These are phyloP conservation scores for Aspergillus panamensis DNA, from an alignment of 495 filamentous ascomycete genomes.

Conservation along the genomic window DNA sequence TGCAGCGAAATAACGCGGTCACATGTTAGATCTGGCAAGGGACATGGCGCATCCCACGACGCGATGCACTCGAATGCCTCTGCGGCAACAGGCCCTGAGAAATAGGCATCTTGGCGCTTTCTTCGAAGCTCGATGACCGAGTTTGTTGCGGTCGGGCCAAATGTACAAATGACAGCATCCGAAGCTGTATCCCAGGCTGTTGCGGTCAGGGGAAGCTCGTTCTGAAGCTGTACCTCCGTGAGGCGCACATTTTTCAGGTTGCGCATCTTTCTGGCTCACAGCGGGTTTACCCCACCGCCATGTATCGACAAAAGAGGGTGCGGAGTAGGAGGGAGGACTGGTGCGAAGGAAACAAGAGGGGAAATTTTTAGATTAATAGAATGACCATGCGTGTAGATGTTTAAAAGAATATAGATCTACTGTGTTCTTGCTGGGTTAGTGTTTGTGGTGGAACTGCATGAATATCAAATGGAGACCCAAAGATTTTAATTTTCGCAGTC, in stretches of 20 bases:
- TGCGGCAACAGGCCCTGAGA: slow-evolving; percentile 34
- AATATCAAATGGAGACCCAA: slow-evolving; percentile 31
- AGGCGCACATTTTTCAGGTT: slow-evolving; percentile 72
- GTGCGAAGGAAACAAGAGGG: slow-evolving; percentile 12
- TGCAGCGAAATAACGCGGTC: slow-evolving; percentile 76
- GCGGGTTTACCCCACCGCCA: slow-evolving; percentile 43
- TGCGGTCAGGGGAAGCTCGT: slow-evolving; percentile 60
- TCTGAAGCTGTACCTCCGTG: slow-evolving; percentile 52
- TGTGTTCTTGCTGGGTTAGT: background rate
- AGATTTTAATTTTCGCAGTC: slow-evolving; percentile 46
- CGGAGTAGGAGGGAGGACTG: slow-evolving; percentile 3
- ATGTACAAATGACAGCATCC: slow-evolving; percentile 68
- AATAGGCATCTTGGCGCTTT: slow-evolving; percentile 37
- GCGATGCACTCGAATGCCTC: slow-evolving; percentile 57
- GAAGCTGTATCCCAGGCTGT: slow-evolving; percentile 72
- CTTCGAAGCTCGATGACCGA: slow-evolving; percentile 61
- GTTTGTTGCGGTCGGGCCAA: slow-evolving; percentile 63
- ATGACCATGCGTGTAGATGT: slow-evolving; percentile 8
- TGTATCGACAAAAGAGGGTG: slow-evolving; percentile 24
- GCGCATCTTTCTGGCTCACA: slow-evolving; percentile 55
- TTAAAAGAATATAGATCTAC: slow-evolving; percentile 3
- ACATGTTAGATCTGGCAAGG: slow-evolving; percentile 60
- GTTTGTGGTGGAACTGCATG: slow-evolving; percentile 21
- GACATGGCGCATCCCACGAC: slow-evolving; percentile 81
- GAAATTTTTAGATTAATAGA: background rate